Percentiles rank a stretch among this genome's conserved stretches.
Conservation (phyloP, 2,329 filamentous ascomycete genomes). For the Phaeosphaeria sp. region DNA sequence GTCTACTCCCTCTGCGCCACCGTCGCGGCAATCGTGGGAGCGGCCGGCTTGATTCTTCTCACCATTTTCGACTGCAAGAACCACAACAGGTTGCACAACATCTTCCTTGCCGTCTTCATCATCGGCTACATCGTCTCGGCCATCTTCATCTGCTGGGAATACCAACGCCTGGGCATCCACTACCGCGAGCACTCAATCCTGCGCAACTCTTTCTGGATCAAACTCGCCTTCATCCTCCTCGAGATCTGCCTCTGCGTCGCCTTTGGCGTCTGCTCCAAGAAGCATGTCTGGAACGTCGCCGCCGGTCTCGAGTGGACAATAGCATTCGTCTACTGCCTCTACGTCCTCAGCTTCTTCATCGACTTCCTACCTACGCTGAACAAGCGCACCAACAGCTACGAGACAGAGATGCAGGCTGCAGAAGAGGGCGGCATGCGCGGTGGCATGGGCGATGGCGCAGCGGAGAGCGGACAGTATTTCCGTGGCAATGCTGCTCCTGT, state of each 20-base stretch:
- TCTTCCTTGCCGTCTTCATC: constrained; percentile 84
- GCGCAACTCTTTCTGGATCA: constrained; percentile 82
- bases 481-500: constrained; percentile 25
- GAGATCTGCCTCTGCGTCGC: constrained; percentile 76
- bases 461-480: constrained; percentile 35
- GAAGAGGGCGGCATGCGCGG: constrained; percentile 21
- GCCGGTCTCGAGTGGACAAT: constrained; percentile 83
- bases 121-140: constrained; percentile 84
- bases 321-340: constrained; percentile 85
- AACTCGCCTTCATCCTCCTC: constrained; percentile 81
- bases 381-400: constrained; percentile 51
- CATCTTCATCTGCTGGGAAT: constrained; percentile 88
- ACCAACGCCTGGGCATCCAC: constrained; percentile 81
- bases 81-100: constrained; percentile 72
- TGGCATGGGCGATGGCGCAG: constrained; percentile 29
- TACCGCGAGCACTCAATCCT: constrained; percentile 79
- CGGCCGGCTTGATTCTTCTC: constrained; percentile 79
- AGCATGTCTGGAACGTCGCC: constrained; percentile 65
- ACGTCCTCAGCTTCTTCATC: constrained; percentile 83
- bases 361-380: constrained; percentile 82
- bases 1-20: constrained; percentile 68
- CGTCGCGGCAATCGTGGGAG: constrained; percentile 74
- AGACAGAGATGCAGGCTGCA: constrained; percentile 45
- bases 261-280: constrained; percentile 68
- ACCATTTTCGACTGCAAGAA: constrained; percentile 83